Base-by-base conservation (phyloP, 2,329 filamentous ascomycete genomes). In the Penicillium sp. region DNA sequence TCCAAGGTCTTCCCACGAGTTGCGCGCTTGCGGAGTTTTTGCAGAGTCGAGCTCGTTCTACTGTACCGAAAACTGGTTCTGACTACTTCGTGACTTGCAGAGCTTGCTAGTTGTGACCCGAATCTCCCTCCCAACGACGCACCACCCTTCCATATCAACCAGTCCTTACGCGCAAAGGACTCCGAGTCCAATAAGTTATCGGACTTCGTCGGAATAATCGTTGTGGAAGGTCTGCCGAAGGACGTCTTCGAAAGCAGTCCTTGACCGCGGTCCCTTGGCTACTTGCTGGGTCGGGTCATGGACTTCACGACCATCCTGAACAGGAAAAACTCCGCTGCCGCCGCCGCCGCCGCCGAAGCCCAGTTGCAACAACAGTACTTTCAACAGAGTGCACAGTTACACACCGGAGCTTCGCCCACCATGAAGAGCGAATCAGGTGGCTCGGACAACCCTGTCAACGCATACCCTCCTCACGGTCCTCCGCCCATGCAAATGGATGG, bases 351-450 rank as follows among this genome's bases (percentile, higher is more conserved):
- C 52, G 73, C 75, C 65, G 75, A 78, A 66, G 70, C 72, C 53
- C 75, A 76, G 62, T 69, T 77, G 50, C 78, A 79, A 60, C 74
- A 78, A 60, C 78, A 78, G 65, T 78, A 79, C 50, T 72, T 78
- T 53, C 65, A 70, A 44, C 77, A 77, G 57, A 69, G 72, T 52
- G 66, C 70, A 58, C 75, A 76, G 38, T 69, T 77, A 58, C 73
- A 75, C 60, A 55, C 53, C 53, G 67, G 70, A 54, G 67, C 67
- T 74, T 80, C 75, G 64, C 83, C 82, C 52, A 82, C 84, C 72
- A 84, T 79, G 71, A 82, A 82, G 68, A 83, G 83, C 59, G 84
- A 86, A 66, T 82, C 83, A 61, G 82, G 81, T 63, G 77, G 81
- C 61, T 81, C 83, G 57, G 83, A 85, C 61, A 79, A 81, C 36